Conservation (phyloP, 1,284 basidiomycete genomes). For the Ceratobasidium sp. region DNA sequence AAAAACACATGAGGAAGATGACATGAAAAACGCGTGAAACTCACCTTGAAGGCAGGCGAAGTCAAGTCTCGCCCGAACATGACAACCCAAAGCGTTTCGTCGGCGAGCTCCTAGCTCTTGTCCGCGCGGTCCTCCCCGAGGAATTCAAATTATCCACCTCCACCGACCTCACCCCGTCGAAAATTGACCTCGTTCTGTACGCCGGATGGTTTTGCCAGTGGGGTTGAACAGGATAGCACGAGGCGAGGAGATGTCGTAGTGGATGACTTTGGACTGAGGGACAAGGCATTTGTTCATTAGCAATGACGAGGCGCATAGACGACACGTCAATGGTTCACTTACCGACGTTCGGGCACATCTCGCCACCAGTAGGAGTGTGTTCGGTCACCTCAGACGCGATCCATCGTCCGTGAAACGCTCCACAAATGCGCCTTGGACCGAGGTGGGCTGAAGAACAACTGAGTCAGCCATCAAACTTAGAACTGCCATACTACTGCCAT, state of each 20-base stretch:
- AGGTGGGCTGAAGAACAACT: conserved; percentile 71
- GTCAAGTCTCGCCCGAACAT: conserved; percentile 95
- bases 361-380: conserved; percentile 93
- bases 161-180: conserved; percentile 98
- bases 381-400: conserved; percentile 97
- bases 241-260: conserved; percentile 97
- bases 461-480: not conserved
- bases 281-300: conserved; percentile 91
- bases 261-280: conserved; percentile 91
- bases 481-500: not conserved
- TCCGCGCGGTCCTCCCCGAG: conserved; percentile 93
- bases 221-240: conserved; percentile 86
- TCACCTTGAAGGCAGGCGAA: conserved; percentile 86
- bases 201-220: conserved; percentile 88
- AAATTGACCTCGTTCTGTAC: conserved; percentile 99
- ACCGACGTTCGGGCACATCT: conserved; percentile 97
- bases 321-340: conserved; percentile 96
- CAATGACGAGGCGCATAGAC: conserved; percentile 73
- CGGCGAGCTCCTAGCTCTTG: conserved; percentile 92
- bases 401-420: conserved; percentile 98
- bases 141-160: conserved; percentile 99
- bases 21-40: conserved; percentile 3
- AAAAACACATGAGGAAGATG: not conserved
- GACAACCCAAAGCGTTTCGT: conserved; percentile 96
- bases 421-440: conserved; percentile 91